phyloP scores from a whole-genome alignment of 2,329 filamentous ascomycete genomes.

The Aschersonia sp. region DNA sequence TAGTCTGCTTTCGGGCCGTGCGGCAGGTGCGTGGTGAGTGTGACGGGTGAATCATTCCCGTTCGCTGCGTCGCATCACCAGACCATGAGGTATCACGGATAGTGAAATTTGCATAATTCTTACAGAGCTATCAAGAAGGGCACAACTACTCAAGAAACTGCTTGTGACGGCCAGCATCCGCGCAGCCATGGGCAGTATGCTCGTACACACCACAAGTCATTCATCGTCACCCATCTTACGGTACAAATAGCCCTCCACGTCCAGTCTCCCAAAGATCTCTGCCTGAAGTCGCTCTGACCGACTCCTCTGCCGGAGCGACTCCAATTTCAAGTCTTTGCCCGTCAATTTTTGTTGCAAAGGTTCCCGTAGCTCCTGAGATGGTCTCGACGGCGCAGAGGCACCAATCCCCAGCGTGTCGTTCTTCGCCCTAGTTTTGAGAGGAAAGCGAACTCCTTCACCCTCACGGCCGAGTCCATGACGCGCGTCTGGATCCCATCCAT shows the following conservation, averaged over 20 bases:
- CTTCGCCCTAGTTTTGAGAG: conserved; percentile 60
- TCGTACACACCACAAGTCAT: neutral
- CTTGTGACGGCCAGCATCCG: too few relatives aligned
- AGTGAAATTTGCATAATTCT: too few relatives aligned
- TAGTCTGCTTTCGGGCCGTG: neutral
- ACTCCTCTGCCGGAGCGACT: conserved; percentile 33
- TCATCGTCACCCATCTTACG: conserved; percentile 11
- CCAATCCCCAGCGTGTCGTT: conserved; percentile 65
- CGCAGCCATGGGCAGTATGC: too few relatives aligned
- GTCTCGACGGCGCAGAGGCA: conserved; percentile 14
- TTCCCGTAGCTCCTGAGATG: conserved; percentile 19
- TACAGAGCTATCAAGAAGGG: too few relatives aligned
- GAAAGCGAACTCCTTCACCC: conserved; percentile 60
- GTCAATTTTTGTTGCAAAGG: conserved; percentile 43
- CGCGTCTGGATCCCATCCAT: conserved; percentile 65
- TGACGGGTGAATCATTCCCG: neutral
- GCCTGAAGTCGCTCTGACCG: conserved; percentile 49
- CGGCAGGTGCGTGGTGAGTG: too few relatives aligned
- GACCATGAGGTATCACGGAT: too few relatives aligned
- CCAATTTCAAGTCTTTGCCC: conserved; percentile 34
- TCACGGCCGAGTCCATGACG: conserved; percentile 55
- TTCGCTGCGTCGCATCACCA: neutral
- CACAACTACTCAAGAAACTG: too few relatives aligned
- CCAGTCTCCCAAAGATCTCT: conserved; percentile 62
- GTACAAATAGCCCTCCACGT: conserved; percentile 62